Base-by-base conservation (phyloP, 2,329 filamentous ascomycete species). In the Botryosphaeria agaves region DNA sequence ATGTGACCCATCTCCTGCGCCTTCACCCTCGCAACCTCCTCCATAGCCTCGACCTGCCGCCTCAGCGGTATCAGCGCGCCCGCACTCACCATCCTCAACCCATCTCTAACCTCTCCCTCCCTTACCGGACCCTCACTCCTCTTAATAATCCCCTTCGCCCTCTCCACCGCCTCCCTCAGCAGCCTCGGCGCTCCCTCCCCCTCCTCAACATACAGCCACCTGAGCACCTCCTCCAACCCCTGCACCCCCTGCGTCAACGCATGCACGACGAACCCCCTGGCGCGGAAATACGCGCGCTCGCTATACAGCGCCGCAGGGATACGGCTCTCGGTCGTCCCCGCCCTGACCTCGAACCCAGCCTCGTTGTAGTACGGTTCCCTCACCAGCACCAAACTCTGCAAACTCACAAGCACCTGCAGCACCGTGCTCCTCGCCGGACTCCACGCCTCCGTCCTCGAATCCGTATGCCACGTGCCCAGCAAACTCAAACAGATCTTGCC, bases 331-430 rank as follows among this genome's bases (percentile, higher is more conserved):
- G 53, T 53, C 3, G 59, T 55, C 7, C 53, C 57, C 28, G 53
- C 57, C 32, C 62, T 57, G 7, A 56, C 54, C 27, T 72, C 68
- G 37, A 66, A 74, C 16, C 70, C 69, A 7, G 70, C 69, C 50
- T 75, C 70, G 41, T 74, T 74, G 51, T 69, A 74, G 43, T 71
- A 74, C 1, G 70, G 70, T 35, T 66, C 61, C 26, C 61, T 61
- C 14, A 73, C 69, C 9, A 75, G 51, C 0, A 71, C 66, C 5
- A 71, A 48, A 0, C 65, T 66, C 53, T 69, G 57, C 21, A 71
- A 52, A 11, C 60, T 66, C n/a, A 71, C 64, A 3, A 70, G 44
- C 1, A 69, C 53, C 36, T 75, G 69, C 14, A 75, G 44, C 1
- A 73, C 38, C 0, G 66, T 72, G 34, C 64, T 67, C 32, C 60